Evolutionary conservation across 2,329 filamentous ascomycete genomes (phyloP).

Genomic region (Colletotrichum karsti): DNA sequence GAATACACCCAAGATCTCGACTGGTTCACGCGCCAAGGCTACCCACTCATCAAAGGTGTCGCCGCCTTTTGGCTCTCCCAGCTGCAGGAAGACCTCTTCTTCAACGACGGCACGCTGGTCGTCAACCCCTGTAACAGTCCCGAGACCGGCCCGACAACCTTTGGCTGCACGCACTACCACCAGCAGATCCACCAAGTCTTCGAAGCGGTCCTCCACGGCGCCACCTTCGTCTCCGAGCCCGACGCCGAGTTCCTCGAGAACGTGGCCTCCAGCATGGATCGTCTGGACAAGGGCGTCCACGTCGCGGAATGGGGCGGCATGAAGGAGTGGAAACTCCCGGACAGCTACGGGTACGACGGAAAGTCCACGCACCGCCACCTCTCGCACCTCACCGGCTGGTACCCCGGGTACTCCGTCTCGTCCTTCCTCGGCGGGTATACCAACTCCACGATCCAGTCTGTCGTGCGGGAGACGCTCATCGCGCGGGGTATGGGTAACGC

Average conservation of each 20-base stretch:
- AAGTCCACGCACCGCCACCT: constrained; percentile 50
- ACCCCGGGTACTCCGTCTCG: constrained; percentile 60
- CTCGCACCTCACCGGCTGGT: constrained; percentile 64
- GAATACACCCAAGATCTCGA: constrained; percentile 56
- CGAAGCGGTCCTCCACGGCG: constrained; percentile 42
- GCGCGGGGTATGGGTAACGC: constrained; percentile 55
- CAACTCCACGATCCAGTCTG: constrained; percentile 50
- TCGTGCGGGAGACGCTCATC: constrained; percentile 53
- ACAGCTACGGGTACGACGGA: constrained; percentile 37
- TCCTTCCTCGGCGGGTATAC: constrained; percentile 50
- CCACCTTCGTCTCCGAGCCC: constrained; percentile 31
- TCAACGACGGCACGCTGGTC: constrained; percentile 59
- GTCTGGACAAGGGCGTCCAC: constrained; percentile 41
- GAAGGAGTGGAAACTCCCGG: constrained; percentile 45
- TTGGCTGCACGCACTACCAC: constrained; percentile 62
- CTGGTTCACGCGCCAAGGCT: constrained; percentile 58
- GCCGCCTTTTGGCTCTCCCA: constrained; percentile 65
- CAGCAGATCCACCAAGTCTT: constrained; percentile 57
- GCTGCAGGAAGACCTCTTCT: constrained; percentile 58
- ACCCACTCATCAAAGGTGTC: constrained; percentile 61
- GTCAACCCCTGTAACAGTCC: constrained; percentile 68
- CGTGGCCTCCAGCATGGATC: constrained; percentile 49
- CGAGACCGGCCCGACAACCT: constrained; percentile 63
- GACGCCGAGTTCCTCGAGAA: constrained; percentile 40
- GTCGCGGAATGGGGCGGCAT: constrained; percentile 39